Conservation (phyloP, 2,329 filamentous ascomycete species). For the Aspergillus felis region DNA sequence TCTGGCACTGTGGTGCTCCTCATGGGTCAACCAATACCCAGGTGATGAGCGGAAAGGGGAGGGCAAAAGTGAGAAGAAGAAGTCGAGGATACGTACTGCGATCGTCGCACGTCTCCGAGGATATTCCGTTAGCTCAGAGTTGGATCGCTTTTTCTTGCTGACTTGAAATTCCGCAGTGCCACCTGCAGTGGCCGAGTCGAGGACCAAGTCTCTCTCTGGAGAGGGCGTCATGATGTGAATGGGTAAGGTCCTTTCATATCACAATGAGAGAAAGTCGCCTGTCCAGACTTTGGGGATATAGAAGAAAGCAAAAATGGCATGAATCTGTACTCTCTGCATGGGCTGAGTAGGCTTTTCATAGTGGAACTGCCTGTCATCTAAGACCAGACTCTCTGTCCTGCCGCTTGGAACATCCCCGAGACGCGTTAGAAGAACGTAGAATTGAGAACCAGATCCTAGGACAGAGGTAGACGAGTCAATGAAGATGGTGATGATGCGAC, state of each 20-base stretch:
- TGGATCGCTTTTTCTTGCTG: constrained; percentile 27
- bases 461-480: not conserved
- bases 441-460: not conserved
- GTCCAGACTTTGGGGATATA: not conserved
- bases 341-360: not conserved
- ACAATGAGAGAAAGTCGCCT: not conserved
- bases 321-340: not conserved
- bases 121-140: constrained; percentile 28
- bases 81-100: constrained; percentile 22
- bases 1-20: constrained; percentile 60
- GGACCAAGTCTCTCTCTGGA: constrained; percentile 14
- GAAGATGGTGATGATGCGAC: not conserved
- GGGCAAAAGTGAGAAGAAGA: not conserved
- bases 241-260: constrained; percentile 1
- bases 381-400: not conserved
- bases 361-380: not conserved
- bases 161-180: constrained; percentile 10
- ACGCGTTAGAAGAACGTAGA: not conserved
- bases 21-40: constrained; percentile 1
- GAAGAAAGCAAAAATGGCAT: not conserved
- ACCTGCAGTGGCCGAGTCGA: constrained; percentile 7
- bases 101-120: constrained; percentile 32
- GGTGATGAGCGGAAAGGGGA: constrained; percentile 7
- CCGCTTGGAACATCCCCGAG: not conserved
- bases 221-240: constrained; percentile 17